Evolutionary conservation across 2,329 filamentous ascomycete species (phyloP), one percentile per base, ranked within the genome.

Genomic region (Neonectria ditissima): DNA sequence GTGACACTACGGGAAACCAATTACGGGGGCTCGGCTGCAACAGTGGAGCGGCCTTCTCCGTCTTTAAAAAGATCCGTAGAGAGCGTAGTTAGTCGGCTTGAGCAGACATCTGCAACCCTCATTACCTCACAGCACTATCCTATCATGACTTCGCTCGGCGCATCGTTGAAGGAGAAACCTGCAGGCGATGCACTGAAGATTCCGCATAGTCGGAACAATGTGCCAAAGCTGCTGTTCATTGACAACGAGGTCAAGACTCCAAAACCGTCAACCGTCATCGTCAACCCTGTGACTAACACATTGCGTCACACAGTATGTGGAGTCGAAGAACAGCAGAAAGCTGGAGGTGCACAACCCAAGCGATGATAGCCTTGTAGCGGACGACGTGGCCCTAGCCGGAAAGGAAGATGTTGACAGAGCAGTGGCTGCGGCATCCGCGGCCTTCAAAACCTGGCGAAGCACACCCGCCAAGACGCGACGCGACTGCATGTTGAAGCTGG

Each of bases 301-400:
- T 5, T 13, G 14, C 4, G 41, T 28, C 22, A 6, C 9, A 14
- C 18, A 81, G 69, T 76, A 81, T 58, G 74, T 80, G 58, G 80
- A 80, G 55, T 81, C 80, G 9, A 80, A 81, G 58, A 80, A 74
- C 67, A 62, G 74, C 28, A 81, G 82, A 69, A 86, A 81, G 55
- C 77, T 86, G 39, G 76, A 79, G n/a, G 73, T 85, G 5, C 74
- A 78, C 75, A 86, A 83, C 65, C 85, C 85, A 10, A 81, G 79
- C 53, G 80, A 86, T 69, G 81, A 80, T 55, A 80, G 80, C 3
- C 70, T 85, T 10, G 79, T 87, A 2, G 79, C 82, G n/a, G 77
- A 84, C 62, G 80, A 85, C 45, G 80, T 87, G 14, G 74, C 76
- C 9, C 67, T 83, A 5, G 81, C 81, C n/a, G 80, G 79, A 7